Base-by-base conservation (phyloP, 1,284 basidiomycete species). In the Anthracocystis setariae region DNA sequence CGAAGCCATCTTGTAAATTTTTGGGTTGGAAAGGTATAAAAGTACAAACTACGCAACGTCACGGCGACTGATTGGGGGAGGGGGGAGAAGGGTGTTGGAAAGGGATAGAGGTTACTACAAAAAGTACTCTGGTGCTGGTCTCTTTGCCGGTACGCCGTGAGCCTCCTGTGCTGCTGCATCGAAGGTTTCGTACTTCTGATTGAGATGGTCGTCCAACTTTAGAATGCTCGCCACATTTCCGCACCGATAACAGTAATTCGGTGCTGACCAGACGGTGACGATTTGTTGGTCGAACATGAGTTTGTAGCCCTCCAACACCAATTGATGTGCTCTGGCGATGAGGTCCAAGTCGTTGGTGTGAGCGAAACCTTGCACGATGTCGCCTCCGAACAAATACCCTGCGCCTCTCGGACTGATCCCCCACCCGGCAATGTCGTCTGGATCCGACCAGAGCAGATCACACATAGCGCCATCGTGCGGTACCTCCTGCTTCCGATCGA, bases 391-490 rank as follows among this genome's bases (percentile, higher is more conserved):
- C 38, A 98, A 87, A 85, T 90, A 98, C 0, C 95, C 95, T 10
- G 95, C 94, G 35, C 95, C 94, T 73, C 94, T 88, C 4, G 95
- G 94, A n/a, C 93, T 96, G 72, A 98, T 86, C 35, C 94, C 94
- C 95, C 95, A 82, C 1, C 80, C 80, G 2, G 64, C 53, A 18
- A 81, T 79, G 21, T 82, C 78, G 82, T 98, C 95, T 35, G 95
- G 96, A 86, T 98, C 95, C 56, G 94, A 97, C 95, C 95, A 98
- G 20, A 98, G 86, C 7, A 98, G 85, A 84, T 98, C 96, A 82
- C 95, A 98, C 94, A 98, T 98, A 8, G 94, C 90, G 9, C 96
- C 95, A 82, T 98, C 95, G 83, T 98, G 96, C n/a, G 95, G 95
- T 12, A 98, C 96, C 83, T 98, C 95, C 84, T 98, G 94, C 84